Evolutionary conservation across 306 rosid genomes (phyloP), one percentile per base, ranked within the genome.

Genomic region (Abrus pulchellus): DNA sequence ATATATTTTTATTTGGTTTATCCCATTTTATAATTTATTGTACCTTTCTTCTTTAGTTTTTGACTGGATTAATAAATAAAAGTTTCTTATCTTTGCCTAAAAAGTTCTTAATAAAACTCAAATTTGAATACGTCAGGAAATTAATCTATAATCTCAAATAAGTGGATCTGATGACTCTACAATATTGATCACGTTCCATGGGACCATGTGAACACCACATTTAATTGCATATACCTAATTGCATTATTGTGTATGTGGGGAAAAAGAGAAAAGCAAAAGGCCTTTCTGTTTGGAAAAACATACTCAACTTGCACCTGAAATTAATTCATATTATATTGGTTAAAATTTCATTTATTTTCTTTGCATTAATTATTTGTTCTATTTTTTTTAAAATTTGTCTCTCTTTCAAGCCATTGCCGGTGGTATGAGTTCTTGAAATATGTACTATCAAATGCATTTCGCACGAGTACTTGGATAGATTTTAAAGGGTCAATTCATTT

Each of bases 151-250:
- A 70, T 71, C 33, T 40, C 6, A 54, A n/a, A 6, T 29, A n/a
- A 47, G 87, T 80, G 82, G 87, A 64, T 69, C 71, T 69, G 79
- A 76, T 80, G 50, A 82, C 76, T 74, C 67, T 81, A 56, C 63
- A 20, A 20, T 20, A 72, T 65, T 81, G 79, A 71, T 85, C 77
- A 72, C 83, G 81, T 73, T 76, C 62, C 74, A 76, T 57, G 85
- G 83, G 83, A 72, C 88, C 88, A 66, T 56, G 67, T 56, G 85
- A 65, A 47, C 62, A 71, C 63, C 79, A 41, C 54, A 43, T 50
- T 74, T 66, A 50, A 81, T 81, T 81, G 28, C 85, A 72, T 81
- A 81, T 72, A 72, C 83, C 88, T 71, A 76, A 80, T 77, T 72
- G 64, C 83, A 81, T 85, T 81, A 81, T 77, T 76, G 83, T 50